Evolutionary conservation across 345 rosid genomes (phyloP).

Genomic region (Erucastrum elatum): DNA sequence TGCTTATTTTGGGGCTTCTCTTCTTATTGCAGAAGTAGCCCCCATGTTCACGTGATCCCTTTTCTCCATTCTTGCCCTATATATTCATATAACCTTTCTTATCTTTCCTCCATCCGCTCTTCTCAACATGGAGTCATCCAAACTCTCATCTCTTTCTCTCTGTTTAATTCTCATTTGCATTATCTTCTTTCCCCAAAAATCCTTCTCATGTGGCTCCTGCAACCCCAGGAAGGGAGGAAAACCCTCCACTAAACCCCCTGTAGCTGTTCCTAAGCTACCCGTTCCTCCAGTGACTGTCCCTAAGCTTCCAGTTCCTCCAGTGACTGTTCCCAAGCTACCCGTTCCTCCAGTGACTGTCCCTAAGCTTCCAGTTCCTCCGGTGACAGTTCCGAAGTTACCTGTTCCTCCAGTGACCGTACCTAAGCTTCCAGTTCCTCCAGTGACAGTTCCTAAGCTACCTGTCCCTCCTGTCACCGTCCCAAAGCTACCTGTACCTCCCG

Average conservation of each 20-base stretch:
- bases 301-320: slow-evolving; percentile 31
- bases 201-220: slow-evolving; percentile 63
- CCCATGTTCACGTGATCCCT: slow-evolving; percentile 74
- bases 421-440: slow-evolving; percentile 32
- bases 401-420: slow-evolving; percentile 28
- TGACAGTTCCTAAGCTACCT: slow-evolving; percentile 16
- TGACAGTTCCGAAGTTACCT: neutral
- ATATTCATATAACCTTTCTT: slow-evolving; percentile 29
- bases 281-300: slow-evolving; percentile 48
- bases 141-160: slow-evolving; percentile 55
- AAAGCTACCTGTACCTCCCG: slow-evolving; percentile 17
- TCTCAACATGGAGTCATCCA: slow-evolving; percentile 53
- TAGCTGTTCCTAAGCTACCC: slow-evolving; percentile 40
- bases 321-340: neutral
- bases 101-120: slow-evolving; percentile 12
- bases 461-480: slow-evolving; percentile 32
- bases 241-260: slow-evolving; percentile 42
- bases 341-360: slow-evolving; percentile 22
- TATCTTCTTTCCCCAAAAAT: slow-evolving; percentile 51
- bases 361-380: slow-evolving; percentile 30
- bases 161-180: slow-evolving; percentile 53
- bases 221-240: slow-evolving; percentile 41
- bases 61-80: slow-evolving; percentile 46
- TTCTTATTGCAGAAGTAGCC: slow-evolving; percentile 40
- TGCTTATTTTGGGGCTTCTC: slow-evolving; percentile 68